Conservation (phyloP, 495 filamentous ascomycete genomes). For the Hypoxylon lienhwacheense region DNA sequence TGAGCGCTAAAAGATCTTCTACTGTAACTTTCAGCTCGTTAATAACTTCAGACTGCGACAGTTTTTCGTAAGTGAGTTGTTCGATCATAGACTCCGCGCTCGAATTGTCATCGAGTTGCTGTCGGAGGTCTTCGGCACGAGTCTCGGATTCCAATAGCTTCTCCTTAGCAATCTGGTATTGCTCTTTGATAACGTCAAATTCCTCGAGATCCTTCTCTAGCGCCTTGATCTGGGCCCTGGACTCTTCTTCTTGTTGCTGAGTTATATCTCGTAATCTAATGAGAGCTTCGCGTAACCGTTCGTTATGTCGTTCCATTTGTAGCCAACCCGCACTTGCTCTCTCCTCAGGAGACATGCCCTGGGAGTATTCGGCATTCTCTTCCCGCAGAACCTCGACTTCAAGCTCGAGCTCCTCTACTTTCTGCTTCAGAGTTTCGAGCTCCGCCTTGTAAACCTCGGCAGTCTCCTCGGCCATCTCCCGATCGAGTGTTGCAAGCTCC, state of each 20-base stretch:
- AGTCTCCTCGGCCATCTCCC: constrained; percentile 95
- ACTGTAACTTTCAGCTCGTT: constrained; percentile 78
- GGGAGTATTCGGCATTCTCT: constrained; percentile 79
- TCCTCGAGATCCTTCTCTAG: constrained; percentile 79
- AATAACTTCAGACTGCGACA: constrained; percentile 77
- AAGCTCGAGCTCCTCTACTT: constrained; percentile 79
- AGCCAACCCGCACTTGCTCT: constrained; percentile 82
- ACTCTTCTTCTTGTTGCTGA: constrained; percentile 79
- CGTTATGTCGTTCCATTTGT: constrained; percentile 87
- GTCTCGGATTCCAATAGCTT: constrained; percentile 71
- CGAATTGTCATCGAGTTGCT: constrained; percentile 86
- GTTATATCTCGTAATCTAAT: constrained; percentile 83
- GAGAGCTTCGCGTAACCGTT: constrained; percentile 83
- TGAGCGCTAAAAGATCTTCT: constrained; percentile 81
- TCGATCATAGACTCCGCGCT: constrained; percentile 93
- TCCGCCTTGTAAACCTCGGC: constrained; percentile 80
- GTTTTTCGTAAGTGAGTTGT: constrained; percentile 81
- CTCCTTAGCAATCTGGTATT: constrained; percentile 69
- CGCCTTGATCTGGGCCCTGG: constrained; percentile 73
- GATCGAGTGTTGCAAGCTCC: constrained; percentile 86
- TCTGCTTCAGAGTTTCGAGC: constrained; percentile 72
- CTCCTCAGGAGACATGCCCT: constrained; percentile 87
- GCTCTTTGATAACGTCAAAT: constrained; percentile 66
- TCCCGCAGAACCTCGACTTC: constrained; percentile 86
- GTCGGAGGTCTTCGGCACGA: constrained; percentile 81